These are phyloP conservation scores for Lactarius sp. DNA, from an alignment of 768 basidiomycete species.

Conservation along the genomic window DNA sequence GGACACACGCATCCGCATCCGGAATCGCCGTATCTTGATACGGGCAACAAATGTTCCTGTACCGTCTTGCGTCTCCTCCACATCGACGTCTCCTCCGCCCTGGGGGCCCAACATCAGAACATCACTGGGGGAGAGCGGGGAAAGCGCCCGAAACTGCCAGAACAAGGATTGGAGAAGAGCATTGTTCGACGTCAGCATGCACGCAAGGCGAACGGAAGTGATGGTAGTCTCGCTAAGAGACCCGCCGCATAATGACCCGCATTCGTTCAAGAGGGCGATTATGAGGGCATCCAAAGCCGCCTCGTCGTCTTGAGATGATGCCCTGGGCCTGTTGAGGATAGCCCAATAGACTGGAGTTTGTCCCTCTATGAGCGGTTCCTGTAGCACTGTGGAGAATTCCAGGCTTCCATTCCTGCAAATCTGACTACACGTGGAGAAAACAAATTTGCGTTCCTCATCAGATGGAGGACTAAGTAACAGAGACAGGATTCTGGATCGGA, in stretches of 20 bases:
- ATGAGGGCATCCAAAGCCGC: slow-evolving; percentile 34
- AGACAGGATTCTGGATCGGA: slow-evolving; percentile 10
- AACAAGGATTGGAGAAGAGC: slow-evolving; percentile 55
- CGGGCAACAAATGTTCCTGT: slow-evolving; percentile 48
- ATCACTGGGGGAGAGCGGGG: slow-evolving; percentile 49
- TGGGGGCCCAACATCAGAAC: slow-evolving; percentile 36
- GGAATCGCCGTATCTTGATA: slow-evolving; percentile 54
- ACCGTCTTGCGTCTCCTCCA: slow-evolving; percentile 36
- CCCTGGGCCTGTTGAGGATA: slow-evolving; percentile 47
- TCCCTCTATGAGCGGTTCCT: slow-evolving; percentile 56
- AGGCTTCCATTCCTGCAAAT: slow-evolving; percentile 48
- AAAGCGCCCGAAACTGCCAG: slow-evolving; percentile 42
- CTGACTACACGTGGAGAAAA: slow-evolving; percentile 57
- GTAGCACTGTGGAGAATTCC: slow-evolving; percentile 50
- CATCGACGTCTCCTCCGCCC: slow-evolving; percentile 48
- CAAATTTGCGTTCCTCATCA: slow-evolving; percentile 31
- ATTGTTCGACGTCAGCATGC: slow-evolving; percentile 58
- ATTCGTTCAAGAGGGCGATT: slow-evolving; percentile 44
- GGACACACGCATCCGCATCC: slow-evolving; percentile 62
- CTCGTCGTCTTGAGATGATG: slow-evolving; percentile 6
- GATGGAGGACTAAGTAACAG: slow-evolving; percentile 39
- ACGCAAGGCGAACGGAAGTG: slow-evolving; percentile 57
- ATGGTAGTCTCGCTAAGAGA: slow-evolving; percentile 30
- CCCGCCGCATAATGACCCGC: slow-evolving; percentile 28
- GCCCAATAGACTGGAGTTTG: slow-evolving; percentile 72